Base-by-base conservation (phyloP, 306 rosid genomes). In the Begonia masoniana region DNA sequence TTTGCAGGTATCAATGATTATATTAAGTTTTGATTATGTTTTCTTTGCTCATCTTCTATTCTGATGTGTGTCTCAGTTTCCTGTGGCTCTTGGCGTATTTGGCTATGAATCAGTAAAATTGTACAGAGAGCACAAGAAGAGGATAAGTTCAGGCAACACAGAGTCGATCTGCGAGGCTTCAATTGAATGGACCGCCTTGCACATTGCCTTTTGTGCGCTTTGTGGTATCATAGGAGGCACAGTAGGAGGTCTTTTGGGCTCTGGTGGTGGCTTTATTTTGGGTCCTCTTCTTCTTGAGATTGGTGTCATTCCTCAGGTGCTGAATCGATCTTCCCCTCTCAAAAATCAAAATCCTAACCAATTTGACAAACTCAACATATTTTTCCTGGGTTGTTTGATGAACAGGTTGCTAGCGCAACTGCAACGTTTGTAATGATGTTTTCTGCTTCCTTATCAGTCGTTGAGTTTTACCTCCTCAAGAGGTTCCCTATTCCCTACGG, bases 351-450 rank as follows among this genome's bases (percentile, higher is more conserved):
- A 7, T 45, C 49, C 7, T 2, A 4, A 1, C 15, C 4, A n/a
- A 6, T 10, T 45, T 45, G 49, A 10, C 47, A 45, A 45, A 45
- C 7, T 11, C 1, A 45, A 45, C 7, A 10, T 10, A 43, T 0
- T 3, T 45, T 45, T 12, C 7, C 15, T 45, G 14, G n/a, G n/a
- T 3, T 45, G 2, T 45, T 31, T 31, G 15, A 31, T 63, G 61
- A n/a, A 57, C 56, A 87, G 94, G 95, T 85, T 66, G 97, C 97
- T 6, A 89, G 95, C 70, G 83, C 94, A 19, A 85, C 97, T 47
- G 95, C 95, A 39, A 82, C 95, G 67, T 85, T 82, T 54, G 95
- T 89, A 52, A 85, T 89, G 95, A 74, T 75, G 81, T 89, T 85
- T 68, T 89, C 97, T 1, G 68, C 95, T 46, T 85, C 95, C 23